Percentiles rank a stretch among this genome's conserved stretches.
Evolutionary conservation across 257 asterid species (phyloP).

Genomic region (Ilex aquifolium): DNA sequence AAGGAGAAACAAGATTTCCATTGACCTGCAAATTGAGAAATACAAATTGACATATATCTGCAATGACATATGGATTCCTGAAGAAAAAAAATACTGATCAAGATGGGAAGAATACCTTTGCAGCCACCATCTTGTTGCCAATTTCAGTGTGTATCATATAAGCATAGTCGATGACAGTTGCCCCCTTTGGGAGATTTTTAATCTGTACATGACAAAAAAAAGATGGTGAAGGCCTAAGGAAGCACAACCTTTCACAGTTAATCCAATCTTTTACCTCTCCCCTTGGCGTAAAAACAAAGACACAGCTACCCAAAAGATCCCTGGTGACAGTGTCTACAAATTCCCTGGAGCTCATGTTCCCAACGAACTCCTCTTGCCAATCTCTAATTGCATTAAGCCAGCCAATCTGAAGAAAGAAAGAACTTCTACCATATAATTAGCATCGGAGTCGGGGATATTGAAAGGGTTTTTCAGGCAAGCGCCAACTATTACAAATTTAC

Average conservation of each 20-base stretch:
- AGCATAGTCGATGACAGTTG: conserved; percentile 78
- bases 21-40: conserved; percentile 59
- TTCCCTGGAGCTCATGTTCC: conserved; percentile 94
- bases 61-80: conserved; percentile 11
- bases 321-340: conserved; percentile 85
- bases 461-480: not conserved
- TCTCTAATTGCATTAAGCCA: conserved; percentile 98
- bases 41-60: conserved; percentile 13
- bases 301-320: conserved; percentile 90
- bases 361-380: conserved; percentile 98
- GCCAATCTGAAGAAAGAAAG: conserved; percentile 56
- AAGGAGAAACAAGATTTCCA: conserved; percentile 81
- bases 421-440: conserved; percentile 18
- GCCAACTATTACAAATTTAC: not conserved
- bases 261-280: conserved; percentile 59
- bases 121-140: conserved; percentile 95
- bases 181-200: conserved; percentile 81
- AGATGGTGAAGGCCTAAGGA: conserved; percentile 3
- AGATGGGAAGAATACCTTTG: conserved; percentile 42
- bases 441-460: conserved; percentile 2
- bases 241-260: conserved; percentile 1
- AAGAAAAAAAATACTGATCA: conserved; percentile 2
- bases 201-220: conserved; percentile 36
- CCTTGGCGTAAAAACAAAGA: conserved; percentile 90
- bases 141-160: conserved; percentile 87